Percentiles rank a stretch among this genome's conserved stretches.
Conservation (phyloP, 1,139 yeast species). For the Suhomyces wounanorum region DNA sequence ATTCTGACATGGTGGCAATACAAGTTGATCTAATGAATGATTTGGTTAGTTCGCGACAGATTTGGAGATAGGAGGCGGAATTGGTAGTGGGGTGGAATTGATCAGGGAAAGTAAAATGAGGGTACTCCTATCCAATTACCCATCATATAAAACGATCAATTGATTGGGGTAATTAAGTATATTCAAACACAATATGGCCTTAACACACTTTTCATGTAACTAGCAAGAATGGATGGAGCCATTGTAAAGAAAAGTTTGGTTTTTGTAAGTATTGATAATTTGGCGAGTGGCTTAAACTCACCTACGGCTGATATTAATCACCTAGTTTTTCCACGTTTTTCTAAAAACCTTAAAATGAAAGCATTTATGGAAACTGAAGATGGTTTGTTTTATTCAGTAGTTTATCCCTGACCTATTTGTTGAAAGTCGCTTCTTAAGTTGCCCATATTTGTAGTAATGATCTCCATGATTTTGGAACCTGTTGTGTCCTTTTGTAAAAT, state of each 20-base stretch:
- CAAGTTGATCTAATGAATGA: background rate
- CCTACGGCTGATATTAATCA: background rate
- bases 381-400: too few relatives aligned
- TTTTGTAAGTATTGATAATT: background rate
- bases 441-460: too few relatives aligned
- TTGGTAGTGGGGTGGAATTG: slow-evolving; percentile 2
- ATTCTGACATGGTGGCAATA: slow-evolving; percentile 9
- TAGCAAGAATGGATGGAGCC: too few relatives aligned
- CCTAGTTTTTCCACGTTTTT: too few relatives aligned
- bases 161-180: background rate
- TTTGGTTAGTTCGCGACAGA: slow-evolving; percentile 1
- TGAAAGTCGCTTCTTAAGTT: too few relatives aligned
- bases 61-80: slow-evolving; percentile 5
- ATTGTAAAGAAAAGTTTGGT: background rate
- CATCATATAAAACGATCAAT: background rate
- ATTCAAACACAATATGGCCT: too few relatives aligned
- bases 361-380: too few relatives aligned
- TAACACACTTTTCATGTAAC: too few relatives aligned
- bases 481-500: too few relatives aligned
- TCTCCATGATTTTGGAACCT: too few relatives aligned
- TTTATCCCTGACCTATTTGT: too few relatives aligned
- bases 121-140: background rate
- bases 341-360: too few relatives aligned
- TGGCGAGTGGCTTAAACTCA: background rate
- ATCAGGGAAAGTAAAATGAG: background rate